Conservation (phyloP, 768 basidiomycete genomes). For the Xerocomus spinulosus region DNA sequence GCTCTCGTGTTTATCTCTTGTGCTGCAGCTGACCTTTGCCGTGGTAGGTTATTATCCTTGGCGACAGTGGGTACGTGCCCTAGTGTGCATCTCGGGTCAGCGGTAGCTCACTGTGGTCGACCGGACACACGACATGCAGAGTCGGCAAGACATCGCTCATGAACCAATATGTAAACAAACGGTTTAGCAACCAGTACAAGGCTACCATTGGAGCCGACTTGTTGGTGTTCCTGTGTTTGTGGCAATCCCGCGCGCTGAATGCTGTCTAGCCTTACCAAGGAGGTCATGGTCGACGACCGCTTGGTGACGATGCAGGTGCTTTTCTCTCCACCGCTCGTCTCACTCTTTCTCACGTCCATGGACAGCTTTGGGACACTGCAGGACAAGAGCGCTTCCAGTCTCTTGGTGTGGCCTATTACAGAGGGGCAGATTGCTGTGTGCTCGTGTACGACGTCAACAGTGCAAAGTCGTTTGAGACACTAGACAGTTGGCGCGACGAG, state of each 20-base stretch:
- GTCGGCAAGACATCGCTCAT: constrained; percentile 99
- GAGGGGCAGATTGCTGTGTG: constrained; percentile 98
- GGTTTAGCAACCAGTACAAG: constrained; percentile 99
- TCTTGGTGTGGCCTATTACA: constrained; percentile 97
- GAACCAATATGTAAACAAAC: constrained; percentile 99
- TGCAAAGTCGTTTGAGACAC: constrained; percentile 95
- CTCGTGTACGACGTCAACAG: constrained; percentile 99
- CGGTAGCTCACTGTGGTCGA: constrained; percentile 7
- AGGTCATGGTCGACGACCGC: constrained; percentile 97
- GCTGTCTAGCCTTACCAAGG: constrained; percentile 79
- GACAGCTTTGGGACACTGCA: constrained; percentile 98
- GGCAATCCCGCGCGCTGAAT: constrained; percentile 5
- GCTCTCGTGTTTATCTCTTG: neutral
- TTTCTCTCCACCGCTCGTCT: neutral
- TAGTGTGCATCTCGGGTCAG: neutral
- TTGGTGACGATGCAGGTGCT: constrained; percentile 97
- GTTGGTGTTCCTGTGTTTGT: constrained; percentile 44
- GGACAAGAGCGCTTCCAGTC: constrained; percentile 99
- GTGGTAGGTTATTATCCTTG: constrained; percentile 91
- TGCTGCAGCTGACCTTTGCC: constrained; percentile 8
- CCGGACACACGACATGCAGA: constrained; percentile 37
- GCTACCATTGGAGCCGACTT: constrained; percentile 98
- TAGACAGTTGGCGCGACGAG: constrained; percentile 99
- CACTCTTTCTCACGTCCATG: constrained; percentile 3
- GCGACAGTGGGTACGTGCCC: constrained; percentile 82